Evolutionary conservation across 2,329 filamentous ascomycete genomes (phyloP).

Genomic region (Botrytis fragariae): DNA sequence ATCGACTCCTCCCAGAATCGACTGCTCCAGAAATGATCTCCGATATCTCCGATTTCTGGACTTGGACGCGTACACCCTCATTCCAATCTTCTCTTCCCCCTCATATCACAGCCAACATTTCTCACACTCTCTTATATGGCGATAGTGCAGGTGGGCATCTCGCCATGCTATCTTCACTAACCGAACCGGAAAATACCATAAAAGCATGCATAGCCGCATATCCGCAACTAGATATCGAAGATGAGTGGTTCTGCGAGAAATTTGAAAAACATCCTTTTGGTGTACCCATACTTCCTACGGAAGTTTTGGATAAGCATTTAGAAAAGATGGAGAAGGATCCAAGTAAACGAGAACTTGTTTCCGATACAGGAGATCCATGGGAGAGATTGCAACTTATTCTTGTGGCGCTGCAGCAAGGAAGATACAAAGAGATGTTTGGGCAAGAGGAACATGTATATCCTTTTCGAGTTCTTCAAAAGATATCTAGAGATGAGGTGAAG

Average conservation of each 20-base stretch:
- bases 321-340: background rate
- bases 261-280: background rate
- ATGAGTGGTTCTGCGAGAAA: background rate
- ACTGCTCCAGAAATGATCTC: slow-evolving; percentile 45
- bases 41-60: slow-evolving; percentile 49
- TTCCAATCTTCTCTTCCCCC: slow-evolving; percentile 11
- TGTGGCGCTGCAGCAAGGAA: background rate
- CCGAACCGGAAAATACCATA: background rate
- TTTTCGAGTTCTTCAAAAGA: background rate
- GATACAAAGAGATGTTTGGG: background rate
- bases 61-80: slow-evolving; percentile 42
- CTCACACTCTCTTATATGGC: slow-evolving; percentile 5
- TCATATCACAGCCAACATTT: background rate
- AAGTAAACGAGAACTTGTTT: background rate
- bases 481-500: background rate
- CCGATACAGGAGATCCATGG: background rate
- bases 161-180: background rate
- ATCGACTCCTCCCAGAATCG: slow-evolving; percentile 50
- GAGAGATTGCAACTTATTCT: background rate
- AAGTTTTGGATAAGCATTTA: background rate
- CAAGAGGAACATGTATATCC: background rate
- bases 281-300: background rate
- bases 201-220: background rate
- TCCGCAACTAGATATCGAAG: background rate
- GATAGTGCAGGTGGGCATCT: background rate